A percentile compares a stretch with the other conserved stretches of the same genome.
These are phyloP conservation scores for Fusarium goolgardi DNA, from an alignment of 2,329 filamentous ascomycete species.

Conservation along the genomic window DNA sequence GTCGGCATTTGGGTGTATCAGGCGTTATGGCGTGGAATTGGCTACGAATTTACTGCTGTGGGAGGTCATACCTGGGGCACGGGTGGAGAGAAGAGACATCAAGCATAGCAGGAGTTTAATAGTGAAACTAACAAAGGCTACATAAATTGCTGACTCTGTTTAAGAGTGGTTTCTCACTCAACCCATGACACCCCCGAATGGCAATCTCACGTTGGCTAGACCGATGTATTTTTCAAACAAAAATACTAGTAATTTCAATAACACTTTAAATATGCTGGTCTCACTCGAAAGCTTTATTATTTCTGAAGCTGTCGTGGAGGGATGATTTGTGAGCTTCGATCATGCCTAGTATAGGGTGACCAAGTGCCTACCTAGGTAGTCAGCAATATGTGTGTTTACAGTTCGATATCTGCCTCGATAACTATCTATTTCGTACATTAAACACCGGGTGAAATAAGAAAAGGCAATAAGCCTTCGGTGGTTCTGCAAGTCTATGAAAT, in stretches of 20 bases:
- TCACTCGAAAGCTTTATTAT: neutral
- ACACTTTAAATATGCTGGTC: too few relatives aligned
- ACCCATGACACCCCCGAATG: neutral
- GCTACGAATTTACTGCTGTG: conserved; percentile 15
- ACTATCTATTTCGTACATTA: neutral
- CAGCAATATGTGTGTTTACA: neutral
- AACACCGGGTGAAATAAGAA: neutral
- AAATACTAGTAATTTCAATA: conserved; percentile 2
- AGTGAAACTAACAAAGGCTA: neutral
- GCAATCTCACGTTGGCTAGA: too few relatives aligned
- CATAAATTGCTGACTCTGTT: neutral
- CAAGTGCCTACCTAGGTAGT: neutral
- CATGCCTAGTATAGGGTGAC: conserved; percentile 6
- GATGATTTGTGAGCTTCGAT: neutral
- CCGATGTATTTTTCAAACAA: neutral
- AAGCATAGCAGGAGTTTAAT: neutral
- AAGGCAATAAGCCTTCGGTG: neutral
- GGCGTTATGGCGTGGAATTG: conserved; percentile 41
- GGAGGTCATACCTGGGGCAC: neutral
- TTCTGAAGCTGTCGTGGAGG: neutral
- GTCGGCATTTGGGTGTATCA: conserved; percentile 21
- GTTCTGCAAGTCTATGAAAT: neutral
- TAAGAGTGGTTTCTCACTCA: neutral
- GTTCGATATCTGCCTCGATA: neutral
- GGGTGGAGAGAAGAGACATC: neutral